Evolutionary conservation across 1,139 yeast genomes (phyloP).

Genomic region (Hanseniaspora gamundiae): DNA sequence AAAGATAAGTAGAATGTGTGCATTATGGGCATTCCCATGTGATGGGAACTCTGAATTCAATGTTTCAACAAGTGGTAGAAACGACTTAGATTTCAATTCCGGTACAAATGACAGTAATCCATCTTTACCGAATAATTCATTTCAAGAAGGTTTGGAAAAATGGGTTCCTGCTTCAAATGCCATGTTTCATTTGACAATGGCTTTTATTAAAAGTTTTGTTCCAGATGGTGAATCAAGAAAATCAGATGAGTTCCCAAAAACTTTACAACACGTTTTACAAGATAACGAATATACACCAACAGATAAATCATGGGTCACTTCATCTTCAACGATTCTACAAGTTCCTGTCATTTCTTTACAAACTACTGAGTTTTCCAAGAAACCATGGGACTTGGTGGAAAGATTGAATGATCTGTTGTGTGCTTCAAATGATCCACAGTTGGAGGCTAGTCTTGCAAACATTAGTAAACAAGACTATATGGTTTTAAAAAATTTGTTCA

Average conservation of each 20-base stretch:
- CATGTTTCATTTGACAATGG: slow-evolving; percentile 62
- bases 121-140: slow-evolving; percentile 25
- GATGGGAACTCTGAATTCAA: too few species aligned
- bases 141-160: slow-evolving; percentile 58
- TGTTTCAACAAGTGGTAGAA: slow-evolving; percentile 9
- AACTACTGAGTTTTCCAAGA: slow-evolving; percentile 48
- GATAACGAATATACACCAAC: slow-evolving; percentile 59
- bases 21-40: slow-evolving; percentile 69
- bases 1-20: slow-evolving; percentile 70
- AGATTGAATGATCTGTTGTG: slow-evolving; percentile 47
- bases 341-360: slow-evolving; percentile 60
- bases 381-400: slow-evolving; percentile 38
- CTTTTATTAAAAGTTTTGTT: slow-evolving; percentile 71
- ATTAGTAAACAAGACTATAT: slow-evolving; percentile 69
- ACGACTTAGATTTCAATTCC: slow-evolving; percentile 12
- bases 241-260: slow-evolving; percentile 42
- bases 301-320: slow-evolving; percentile 24
- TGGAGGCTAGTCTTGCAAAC: slow-evolving; percentile 36
- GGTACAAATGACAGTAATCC: slow-evolving; percentile 8
- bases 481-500: slow-evolving; percentile 41
- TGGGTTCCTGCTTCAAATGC: slow-evolving; percentile 85
- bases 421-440: slow-evolving; percentile 47
- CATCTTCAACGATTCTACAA: slow-evolving; percentile 35
- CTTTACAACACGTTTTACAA: slow-evolving; percentile 49
- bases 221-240: slow-evolving; percentile 48